Evolutionary conservation across 306 rosid genomes (phyloP).

Genomic region (Cucurbita moschata): DNA sequence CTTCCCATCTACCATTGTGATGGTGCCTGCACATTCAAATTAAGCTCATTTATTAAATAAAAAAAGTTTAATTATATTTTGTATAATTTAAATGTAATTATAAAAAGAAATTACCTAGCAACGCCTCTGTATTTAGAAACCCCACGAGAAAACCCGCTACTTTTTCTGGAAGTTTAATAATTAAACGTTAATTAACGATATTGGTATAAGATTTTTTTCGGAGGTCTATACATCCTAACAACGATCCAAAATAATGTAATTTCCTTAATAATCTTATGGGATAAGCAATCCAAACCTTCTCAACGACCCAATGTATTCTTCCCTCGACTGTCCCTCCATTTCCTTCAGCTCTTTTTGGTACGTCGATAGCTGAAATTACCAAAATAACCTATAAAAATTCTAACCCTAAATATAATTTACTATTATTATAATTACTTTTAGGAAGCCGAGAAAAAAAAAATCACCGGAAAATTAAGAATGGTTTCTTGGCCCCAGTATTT

Average conservation of each 20-base stretch:
- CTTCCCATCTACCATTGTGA: slow-evolving; percentile 95
- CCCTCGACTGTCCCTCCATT: slow-evolving; percentile 33
- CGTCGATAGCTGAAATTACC: slow-evolving; percentile 9
- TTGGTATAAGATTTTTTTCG: no score
- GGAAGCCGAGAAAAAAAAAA: neutral
- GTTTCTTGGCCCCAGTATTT: slow-evolving; percentile 27
- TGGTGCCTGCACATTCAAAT: slow-evolving; percentile 38
- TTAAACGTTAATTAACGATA: neutral
- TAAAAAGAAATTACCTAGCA: slow-evolving; percentile 28
- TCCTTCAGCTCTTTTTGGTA: slow-evolving; percentile 25
- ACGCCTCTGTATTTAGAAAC: slow-evolving; percentile 87
- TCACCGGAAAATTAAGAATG: slow-evolving; percentile 30
- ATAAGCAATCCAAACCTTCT: slow-evolving; percentile 13
- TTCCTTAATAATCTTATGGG: neutral
- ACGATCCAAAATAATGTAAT: neutral
- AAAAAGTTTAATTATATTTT: no score
- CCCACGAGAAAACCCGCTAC: slow-evolving; percentile 89
- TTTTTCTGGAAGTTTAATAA: slow-evolving; percentile 36
- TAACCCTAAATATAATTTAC: neutral
- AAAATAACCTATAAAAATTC: neutral
- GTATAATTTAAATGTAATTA: no score
- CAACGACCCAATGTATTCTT: slow-evolving; percentile 30
- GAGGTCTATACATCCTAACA: no score
- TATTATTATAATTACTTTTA: neutral
- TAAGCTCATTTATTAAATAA: neutral